Percentiles rank a stretch among this genome's conserved stretches.
Evolutionary conservation across 306 rosid genomes (phyloP).

Genomic region (Quercus mongolica): DNA sequence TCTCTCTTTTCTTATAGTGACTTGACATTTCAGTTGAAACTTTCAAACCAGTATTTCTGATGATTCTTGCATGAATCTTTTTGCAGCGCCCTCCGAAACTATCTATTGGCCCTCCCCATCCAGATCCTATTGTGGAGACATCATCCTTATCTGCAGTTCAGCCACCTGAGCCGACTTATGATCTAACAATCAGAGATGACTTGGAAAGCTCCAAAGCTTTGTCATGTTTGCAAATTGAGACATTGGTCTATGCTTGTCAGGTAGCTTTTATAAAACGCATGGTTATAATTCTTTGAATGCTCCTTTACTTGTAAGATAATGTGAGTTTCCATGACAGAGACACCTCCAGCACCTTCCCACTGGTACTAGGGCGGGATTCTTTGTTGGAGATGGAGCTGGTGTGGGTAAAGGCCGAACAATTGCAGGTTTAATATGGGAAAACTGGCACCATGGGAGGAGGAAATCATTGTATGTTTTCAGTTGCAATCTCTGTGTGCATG

Average conservation of each 20-base stretch:
- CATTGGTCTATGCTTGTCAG: slow-evolving; percentile 96
- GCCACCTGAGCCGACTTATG: slow-evolving; percentile 97
- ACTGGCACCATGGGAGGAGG: slow-evolving; percentile 82
- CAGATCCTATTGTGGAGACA: slow-evolving; percentile 97
- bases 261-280: slow-evolving; percentile 50
- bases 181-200: slow-evolving; percentile 63
- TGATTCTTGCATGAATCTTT: slow-evolving; percentile 23
- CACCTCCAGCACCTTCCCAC: slow-evolving; percentile 79
- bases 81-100: slow-evolving; percentile 93
- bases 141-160: slow-evolving; percentile 97
- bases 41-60: slow-evolving; percentile 16
- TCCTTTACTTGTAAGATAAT: slow-evolving; percentile 28
- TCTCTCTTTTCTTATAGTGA: not conserved
- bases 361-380: slow-evolving; percentile 85
- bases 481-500: slow-evolving; percentile 13
- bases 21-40: slow-evolving; percentile 25
- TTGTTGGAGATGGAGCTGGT: slow-evolving; percentile 98
- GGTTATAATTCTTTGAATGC: slow-evolving; percentile 17
- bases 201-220: slow-evolving; percentile 65
- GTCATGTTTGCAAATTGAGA: slow-evolving; percentile 98
- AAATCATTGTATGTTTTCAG: slow-evolving; percentile 77
- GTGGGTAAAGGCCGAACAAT: slow-evolving; percentile 99
- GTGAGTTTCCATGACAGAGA: slow-evolving; percentile 66
- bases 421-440: slow-evolving; percentile 96
- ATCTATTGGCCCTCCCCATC: slow-evolving; percentile 90